Evolutionary conservation across 83 land plant species (phyloP), one percentile per base, ranked within the genome.

Genomic region (Larix sibirica): DNA sequence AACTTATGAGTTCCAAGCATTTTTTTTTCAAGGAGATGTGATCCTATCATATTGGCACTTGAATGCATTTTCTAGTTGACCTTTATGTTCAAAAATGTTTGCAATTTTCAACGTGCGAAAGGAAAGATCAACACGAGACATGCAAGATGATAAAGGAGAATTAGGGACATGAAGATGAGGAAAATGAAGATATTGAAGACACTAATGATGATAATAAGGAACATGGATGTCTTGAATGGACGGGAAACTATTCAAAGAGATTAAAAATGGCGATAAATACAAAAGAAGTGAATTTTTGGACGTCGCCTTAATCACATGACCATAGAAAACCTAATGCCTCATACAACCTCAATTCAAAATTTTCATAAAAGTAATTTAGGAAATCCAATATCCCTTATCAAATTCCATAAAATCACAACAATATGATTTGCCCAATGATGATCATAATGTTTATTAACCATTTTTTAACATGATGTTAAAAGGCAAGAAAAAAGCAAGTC

Each of bases 1-100:
- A 85, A 81, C 84, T 90, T 75, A 74, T 90, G 47, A 90, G 86
- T 42, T 90, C 91, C 54, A 87, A 87, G 84, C 91, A 90, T 36
- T 87, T 90, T 36, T 90, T 90, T 81, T 90, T 79, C 80, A 66
- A 82, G 44, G 91, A 90, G 81, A 90, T 90, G 87, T 87, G 89
- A 56, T 82, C 87, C 44, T 90, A 87, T 71, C 91, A 90, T 77
- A 87, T 62, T 80, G 77, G 74, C 60, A 24, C 71, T 50, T 28
- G 58, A 54, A 61, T 89, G 67, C 85, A 84, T 40, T 69, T 76
- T 44, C 14, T 20, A 24, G 16, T 10, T 70, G 36, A 70, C 4
- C 20, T n/a, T 26, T n/a, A 70, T 20, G 28, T 70, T 10, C 75
- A 24, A 24, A 2, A 88, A 80, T 79, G 31, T 56, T 62, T 68